Evolutionary conservation across 371 early-diverging fungal species (phyloP).

Genomic region (Scutellospora calospora): DNA sequence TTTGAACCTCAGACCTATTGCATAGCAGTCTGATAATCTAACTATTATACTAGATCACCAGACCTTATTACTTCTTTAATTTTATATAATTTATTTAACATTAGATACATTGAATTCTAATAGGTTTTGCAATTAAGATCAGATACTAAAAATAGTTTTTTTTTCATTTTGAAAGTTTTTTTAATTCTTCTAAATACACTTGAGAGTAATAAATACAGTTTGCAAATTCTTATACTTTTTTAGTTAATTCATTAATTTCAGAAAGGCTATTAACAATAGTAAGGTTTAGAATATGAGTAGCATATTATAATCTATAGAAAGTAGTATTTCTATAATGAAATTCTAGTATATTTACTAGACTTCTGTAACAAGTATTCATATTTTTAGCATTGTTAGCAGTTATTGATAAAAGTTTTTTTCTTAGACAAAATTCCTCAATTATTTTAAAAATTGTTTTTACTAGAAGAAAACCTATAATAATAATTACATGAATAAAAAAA

Average conservation of each 20-base stretch:
- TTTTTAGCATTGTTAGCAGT: neutral
- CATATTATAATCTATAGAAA: neutral
- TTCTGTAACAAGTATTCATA: neutral
- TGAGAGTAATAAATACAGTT: neutral
- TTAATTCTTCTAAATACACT: neutral
- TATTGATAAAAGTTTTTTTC: neutral
- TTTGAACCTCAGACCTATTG: no score
- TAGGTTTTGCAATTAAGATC: neutral
- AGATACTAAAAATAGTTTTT: neutral
- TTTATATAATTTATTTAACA: neutral
- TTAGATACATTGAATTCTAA: neutral
- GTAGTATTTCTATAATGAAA: neutral
- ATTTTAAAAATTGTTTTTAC: constrained; percentile 42
- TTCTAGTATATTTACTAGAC: neutral
- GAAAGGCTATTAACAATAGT: neutral
- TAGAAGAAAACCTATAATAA: no score
- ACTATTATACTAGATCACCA: no score
- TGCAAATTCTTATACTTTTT: neutral
- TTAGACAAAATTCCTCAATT: constrained; percentile 47
- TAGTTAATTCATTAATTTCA: neutral
- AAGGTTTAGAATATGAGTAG: constrained; percentile 1
- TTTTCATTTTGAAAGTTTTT: neutral
- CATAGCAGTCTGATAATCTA: no score
- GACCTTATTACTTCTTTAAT: neutral
- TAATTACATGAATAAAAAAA: no score